Base-by-base conservation (phyloP, 2,329 filamentous ascomycete species). In the Penicillium sp. region DNA sequence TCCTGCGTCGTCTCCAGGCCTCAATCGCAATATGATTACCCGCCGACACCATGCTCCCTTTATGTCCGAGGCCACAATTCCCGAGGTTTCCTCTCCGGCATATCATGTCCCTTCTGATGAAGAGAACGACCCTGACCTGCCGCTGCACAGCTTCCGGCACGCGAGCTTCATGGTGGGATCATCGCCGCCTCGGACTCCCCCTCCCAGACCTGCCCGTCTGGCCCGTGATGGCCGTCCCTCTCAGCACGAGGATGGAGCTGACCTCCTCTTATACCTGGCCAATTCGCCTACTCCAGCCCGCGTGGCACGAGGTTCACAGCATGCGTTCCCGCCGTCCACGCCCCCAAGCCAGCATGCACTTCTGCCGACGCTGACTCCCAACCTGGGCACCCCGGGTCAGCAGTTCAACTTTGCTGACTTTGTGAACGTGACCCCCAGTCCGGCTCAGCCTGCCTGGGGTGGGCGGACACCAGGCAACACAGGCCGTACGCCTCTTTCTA, bases 381-480 rank as follows among this genome's bases (percentile, higher is more conserved):
- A 83, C 51, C 83, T 88, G 54, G 88, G 86, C 63, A 98, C 94
- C 0, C 94, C 94, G 0, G 89, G 89, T 15, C 90, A 93, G 71
- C 86, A 83, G 52, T 96, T 98, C 76, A 96, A 98, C 79, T 96
- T 98, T 78, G 87, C 92, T 54, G 95, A 99, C 73, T 99, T 96
- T 77, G 89, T 98, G 73, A 97, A 98, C 78, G 94, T 98, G 74
- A 96, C 95, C 6, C 95, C 95, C 0, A 96, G 92, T 71, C 95
- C 95, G 20, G 95, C 92, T 28, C 95, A 97, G 79, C 91, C 88
- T 67, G 85, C 88, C 10, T 97, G 92, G 90, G 76, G 75, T 57
- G 79, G 78, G 35, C 81, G 84, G 35, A 88, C 86, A 37, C 86
- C 86, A 17, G 79, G 78, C 15, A 78, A 80, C 17, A 64, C 72